Evolutionary conservation across 305 asterid genomes (phyloP), one percentile per base, ranked within the genome.

Genomic region (Salvia sclarea): DNA sequence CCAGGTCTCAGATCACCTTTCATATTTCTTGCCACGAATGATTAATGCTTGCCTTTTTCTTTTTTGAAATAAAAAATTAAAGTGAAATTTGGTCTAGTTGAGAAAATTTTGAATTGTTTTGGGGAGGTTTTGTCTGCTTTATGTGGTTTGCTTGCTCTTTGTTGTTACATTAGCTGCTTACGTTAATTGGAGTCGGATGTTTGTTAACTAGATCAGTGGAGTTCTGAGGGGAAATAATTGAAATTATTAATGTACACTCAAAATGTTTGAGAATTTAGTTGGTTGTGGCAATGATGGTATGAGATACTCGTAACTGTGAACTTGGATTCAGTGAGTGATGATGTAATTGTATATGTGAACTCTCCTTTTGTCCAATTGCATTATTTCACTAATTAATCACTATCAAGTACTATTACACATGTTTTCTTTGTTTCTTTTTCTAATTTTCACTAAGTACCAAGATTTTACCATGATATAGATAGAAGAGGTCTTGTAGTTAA

Each of bases 1-100:
- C 73, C 83, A 90, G 97, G 98, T 90, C 40, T 55, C 5, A 22
- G 48, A 20, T 45, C 40, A 33, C 21, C 9, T 28, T 45, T 28
- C 67, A 9, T 21, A 8, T 24, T 28, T 18, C 43, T 8, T 35
- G 9, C 49, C 25, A 1, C 14, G 49, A 21, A 17, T 7, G n/a
- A 11, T 17, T 57, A n/a, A n/a, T n/a, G 14, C 8, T 14, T 5
- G 17, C 44, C 9, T 8, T 31, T 10, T 50, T 70, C 3, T 6
- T 0, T 35, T 14, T 4, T 10, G 16, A 28, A 3, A 1, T 28
- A 1, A 3, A 28, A 16, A 31, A n/a, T n/a, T n/a, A n/a, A 4
- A 63, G 50, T 1, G 49, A 8, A 30, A 3, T 45, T 9, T 61
- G 16, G 22, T 53, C 25, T 14, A 3, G n/a, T 4, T 25, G 16